Evolutionary conservation across 2,329 filamentous ascomycete species (phyloP).

Genomic region (Cytospora leucostoma): DNA sequence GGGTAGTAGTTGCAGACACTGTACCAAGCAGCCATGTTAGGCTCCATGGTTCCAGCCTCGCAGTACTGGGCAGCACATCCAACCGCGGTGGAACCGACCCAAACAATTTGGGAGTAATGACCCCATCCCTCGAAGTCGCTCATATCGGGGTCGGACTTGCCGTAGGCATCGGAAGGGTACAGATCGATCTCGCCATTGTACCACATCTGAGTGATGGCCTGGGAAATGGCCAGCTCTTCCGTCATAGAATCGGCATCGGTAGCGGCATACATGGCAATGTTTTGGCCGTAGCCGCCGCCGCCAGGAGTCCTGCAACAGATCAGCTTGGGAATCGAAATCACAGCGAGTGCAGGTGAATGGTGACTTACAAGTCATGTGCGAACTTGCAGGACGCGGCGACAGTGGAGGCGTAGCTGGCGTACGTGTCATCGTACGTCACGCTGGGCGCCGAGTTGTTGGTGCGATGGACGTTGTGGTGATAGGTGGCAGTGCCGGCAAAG

Average conservation of each 20-base stretch:
- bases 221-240: constrained; percentile 57
- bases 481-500: constrained; percentile 48
- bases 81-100: constrained; percentile 61
- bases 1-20: constrained; percentile 88
- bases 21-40: constrained; percentile 61
- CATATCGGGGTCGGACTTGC: constrained; percentile 59
- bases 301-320: constrained; percentile 49
- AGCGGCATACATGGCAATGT: constrained; percentile 70
- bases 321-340: background rate
- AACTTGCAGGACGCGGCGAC: constrained; percentile 71
- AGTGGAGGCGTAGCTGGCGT: constrained; percentile 63
- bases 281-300: constrained; percentile 79
- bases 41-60: constrained; percentile 49
- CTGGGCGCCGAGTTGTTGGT: constrained; percentile 72
- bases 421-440: constrained; percentile 65
- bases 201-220: constrained; percentile 79
- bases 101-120: constrained; percentile 76
- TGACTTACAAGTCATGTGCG: constrained; percentile 72
- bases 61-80: constrained; percentile 65
- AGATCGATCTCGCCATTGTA: constrained; percentile 76
- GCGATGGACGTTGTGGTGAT: constrained; percentile 86
- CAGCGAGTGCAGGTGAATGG: background rate
- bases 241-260: constrained; percentile 49
- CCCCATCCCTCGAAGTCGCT: constrained; percentile 66
- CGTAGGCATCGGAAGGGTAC: constrained; percentile 60